These are phyloP conservation scores for Nothophytophthora sp. DNA, from an alignment of 352 stramenopile genomes.

Conservation along the genomic window DNA sequence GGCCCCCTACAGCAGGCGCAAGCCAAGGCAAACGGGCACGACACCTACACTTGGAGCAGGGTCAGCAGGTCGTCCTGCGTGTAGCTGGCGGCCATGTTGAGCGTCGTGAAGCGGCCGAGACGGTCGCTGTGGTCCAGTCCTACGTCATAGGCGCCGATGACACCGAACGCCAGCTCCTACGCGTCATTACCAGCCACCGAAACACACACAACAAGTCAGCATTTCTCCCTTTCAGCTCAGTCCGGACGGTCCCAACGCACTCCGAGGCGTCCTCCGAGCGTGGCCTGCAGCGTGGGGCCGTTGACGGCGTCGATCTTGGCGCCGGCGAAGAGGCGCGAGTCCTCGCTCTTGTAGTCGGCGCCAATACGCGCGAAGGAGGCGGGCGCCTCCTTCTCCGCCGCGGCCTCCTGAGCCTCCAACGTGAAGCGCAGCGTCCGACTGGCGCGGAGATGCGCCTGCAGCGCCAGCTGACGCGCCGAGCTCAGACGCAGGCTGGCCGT, in stretches of 20 bases:
- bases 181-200: neutral
- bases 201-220: neutral
- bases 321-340: conserved; percentile 53
- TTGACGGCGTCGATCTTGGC: conserved; percentile 82
- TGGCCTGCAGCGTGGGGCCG: conserved; percentile 69
- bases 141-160: conserved; percentile 76
- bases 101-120: conserved; percentile 59
- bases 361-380: conserved; percentile 74
- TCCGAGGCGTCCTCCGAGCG: conserved; percentile 46
- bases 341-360: conserved; percentile 53
- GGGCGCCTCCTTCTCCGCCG: conserved; percentile 65
- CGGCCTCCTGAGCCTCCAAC: conserved; percentile 70
- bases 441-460: conserved; percentile 68
- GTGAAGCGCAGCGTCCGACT: conserved; percentile 63
- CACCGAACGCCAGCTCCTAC: conserved; percentile 40
- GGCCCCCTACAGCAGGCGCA: neutral
- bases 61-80: conserved; percentile 61
- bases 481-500: conserved; percentile 63
- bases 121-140: conserved; percentile 78
- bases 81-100: conserved; percentile 65
- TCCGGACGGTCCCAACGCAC: conserved; percentile 12
- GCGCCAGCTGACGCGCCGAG: conserved; percentile 64
- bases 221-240: neutral
- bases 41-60: conserved; percentile 75
- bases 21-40: conserved; percentile 1